Base-by-base conservation (phyloP, 352 stramenopile species). In the Globisporangium nunn region DNA sequence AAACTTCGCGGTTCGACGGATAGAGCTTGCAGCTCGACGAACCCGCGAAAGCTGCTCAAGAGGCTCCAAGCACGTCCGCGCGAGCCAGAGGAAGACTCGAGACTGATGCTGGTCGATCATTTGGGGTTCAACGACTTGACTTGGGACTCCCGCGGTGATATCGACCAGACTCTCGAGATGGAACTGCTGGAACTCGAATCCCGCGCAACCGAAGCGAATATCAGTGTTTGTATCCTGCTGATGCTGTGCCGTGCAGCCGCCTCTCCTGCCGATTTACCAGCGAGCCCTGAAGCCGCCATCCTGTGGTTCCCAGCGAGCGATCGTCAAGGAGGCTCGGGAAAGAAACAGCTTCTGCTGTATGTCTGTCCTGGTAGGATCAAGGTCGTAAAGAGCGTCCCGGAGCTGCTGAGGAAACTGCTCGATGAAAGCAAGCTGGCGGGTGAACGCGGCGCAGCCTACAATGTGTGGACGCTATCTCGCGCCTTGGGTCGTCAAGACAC, bases 301-400 rank as follows among this genome's bases (percentile, higher is more conserved):
- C 61, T 88, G 50, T 88, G 71, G 72, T 67, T 80, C 45, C 67
- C 68, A n/a, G 28, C 29, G 3, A 37, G 23, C 0, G 39, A 59
- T 14, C 10, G 44, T 12, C n/a, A 28, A 29, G 30, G 35, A 12
- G 37, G 35, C 23, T 35, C 43, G 14, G 62, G 50, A 10, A 74
- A 66, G 41, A 59, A 51, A 4, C 68, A 72, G n/a, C 73, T 73
- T 46, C 49, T 91, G 40, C 29, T 91, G 12, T 91, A 87, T 29
- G 64, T 81, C 0, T 85, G 69, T 43, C 81, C 81, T 35, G 81
- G 78, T 2, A 67, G 76, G 15, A 69, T 89, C 18, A 91, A 91
- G 54, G 65, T 89, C 39, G 70, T 88, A 7, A 85, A 80, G 52
- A 81, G 23, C n/a, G 28, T 79, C 2, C 28, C 46, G 0, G 75